phyloP scores from a whole-genome alignment of 495 filamentous ascomycete species.

The Lasiosphaeria ovina region DNA sequence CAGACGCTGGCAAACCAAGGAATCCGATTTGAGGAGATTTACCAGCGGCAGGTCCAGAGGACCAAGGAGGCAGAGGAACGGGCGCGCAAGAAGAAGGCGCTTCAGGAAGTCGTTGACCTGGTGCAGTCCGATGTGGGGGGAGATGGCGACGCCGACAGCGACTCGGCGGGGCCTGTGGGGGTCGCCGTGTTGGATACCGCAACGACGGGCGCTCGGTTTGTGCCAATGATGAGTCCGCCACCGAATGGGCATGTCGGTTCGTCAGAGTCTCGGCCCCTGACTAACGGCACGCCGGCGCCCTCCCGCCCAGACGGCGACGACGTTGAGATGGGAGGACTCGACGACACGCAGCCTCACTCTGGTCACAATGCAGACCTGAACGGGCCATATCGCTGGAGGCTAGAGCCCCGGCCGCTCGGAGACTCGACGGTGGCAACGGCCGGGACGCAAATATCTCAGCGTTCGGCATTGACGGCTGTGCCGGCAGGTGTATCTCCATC shows the following conservation, averaged over 20 bases:
- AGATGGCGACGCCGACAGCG: slow-evolving; percentile 34
- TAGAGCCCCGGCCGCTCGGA: slow-evolving; percentile 16
- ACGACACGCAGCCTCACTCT: slow-evolving; percentile 44
- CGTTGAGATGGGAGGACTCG: slow-evolving; percentile 56
- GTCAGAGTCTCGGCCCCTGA: slow-evolving; percentile 48
- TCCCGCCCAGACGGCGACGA: slow-evolving; percentile 54
- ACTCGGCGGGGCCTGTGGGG: slow-evolving; percentile 55
- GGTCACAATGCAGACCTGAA: slow-evolving; percentile 33
- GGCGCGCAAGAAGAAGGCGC: slow-evolving; percentile 52
- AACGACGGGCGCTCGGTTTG: slow-evolving; percentile 47
- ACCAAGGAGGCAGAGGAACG: slow-evolving; percentile 64
- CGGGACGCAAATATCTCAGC: slow-evolving; percentile 59
- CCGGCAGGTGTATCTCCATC: slow-evolving; percentile 71
- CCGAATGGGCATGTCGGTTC: slow-evolving; percentile 50
- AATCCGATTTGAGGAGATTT: slow-evolving; percentile 53
- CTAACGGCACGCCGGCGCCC: slow-evolving; percentile 67
- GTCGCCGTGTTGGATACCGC: slow-evolving; percentile 52
- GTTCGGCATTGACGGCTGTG: slow-evolving; percentile 69
- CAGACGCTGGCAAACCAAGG: slow-evolving; percentile 49
- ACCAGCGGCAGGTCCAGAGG: slow-evolving; percentile 69
- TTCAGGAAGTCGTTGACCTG: slow-evolving; percentile 38
- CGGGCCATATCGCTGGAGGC: slow-evolving; percentile 28
- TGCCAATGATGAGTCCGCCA: slow-evolving; percentile 46
- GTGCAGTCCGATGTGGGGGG: slow-evolving; percentile 36
- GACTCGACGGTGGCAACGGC: slow-evolving; percentile 35